Percentiles rank a stretch among this genome's conserved stretches.
phyloP scores from a whole-genome alignment of 768 basidiomycete species.

The Macrolepiota dolichaula region DNA sequence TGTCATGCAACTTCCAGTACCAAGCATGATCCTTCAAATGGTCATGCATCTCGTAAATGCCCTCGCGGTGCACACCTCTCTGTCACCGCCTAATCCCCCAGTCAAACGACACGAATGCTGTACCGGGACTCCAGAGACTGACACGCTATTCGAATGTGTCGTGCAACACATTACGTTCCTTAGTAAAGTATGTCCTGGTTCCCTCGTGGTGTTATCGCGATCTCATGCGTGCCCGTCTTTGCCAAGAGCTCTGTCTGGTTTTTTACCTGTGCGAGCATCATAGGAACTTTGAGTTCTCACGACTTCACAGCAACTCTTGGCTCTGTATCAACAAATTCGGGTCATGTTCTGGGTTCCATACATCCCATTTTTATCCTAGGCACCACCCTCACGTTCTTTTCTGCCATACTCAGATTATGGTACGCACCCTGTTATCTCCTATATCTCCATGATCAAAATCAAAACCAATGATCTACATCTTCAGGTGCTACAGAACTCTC shows the following conservation, averaged over 20 bases:
- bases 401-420: conserved; percentile 29
- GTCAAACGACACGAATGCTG: conserved; percentile 30
- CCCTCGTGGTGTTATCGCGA: conserved; percentile 16
- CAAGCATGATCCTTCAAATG: neutral
- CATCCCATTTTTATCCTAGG: conserved; percentile 20
- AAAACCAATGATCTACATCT: neutral
- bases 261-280: conserved; percentile 1
- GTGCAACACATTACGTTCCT: conserved; percentile 34
- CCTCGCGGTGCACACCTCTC: conserved; percentile 30
- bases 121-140: conserved; percentile 18
- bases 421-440: conserved; percentile 14
- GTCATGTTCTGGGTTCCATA: neutral
- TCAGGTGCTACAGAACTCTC: conserved; percentile 36
- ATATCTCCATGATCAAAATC: neutral
- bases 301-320: neutral
- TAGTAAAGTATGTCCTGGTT: conserved; percentile 30
- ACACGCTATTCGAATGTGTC: conserved; percentile 31
- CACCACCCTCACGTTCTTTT: conserved; percentile 20
- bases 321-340: neutral
- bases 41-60: conserved; percentile 22
- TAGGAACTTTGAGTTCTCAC: neutral
- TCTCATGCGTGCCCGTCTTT: neutral
- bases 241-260: conserved; percentile 5
- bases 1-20: neutral
- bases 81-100: conserved; percentile 37